These are phyloP conservation scores for Boletus sp. DNA, from an alignment of 768 basidiomycete genomes.

Conservation along the genomic window DNA sequence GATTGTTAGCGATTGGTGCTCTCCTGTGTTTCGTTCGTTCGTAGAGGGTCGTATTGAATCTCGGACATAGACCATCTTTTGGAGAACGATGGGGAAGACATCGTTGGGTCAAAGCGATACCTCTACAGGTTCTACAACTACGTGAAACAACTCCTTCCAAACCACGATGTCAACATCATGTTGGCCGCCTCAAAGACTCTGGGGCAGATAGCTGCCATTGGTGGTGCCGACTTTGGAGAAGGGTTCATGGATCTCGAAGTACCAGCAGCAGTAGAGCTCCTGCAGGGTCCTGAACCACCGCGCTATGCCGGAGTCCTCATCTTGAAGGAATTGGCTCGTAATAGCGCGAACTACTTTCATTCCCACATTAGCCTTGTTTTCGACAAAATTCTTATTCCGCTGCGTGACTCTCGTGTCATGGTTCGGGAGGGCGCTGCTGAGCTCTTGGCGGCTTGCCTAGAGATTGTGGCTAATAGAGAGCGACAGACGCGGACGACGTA, in stretches of 20 bases:
- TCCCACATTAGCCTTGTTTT: slow-evolving; percentile 85
- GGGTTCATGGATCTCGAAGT: slow-evolving; percentile 89
- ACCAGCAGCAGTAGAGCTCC: slow-evolving; percentile 73
- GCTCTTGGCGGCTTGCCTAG: slow-evolving; percentile 87
- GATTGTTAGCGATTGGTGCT: slow-evolving; percentile 83
- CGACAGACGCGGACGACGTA: slow-evolving; percentile 62
- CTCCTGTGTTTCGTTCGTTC: not conserved
- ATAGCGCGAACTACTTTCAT: slow-evolving; percentile 85
- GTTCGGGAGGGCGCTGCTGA: slow-evolving; percentile 93
- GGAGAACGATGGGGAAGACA: slow-evolving; percentile 74
- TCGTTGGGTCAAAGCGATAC: slow-evolving; percentile 74
- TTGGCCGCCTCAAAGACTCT: slow-evolving; percentile 89
- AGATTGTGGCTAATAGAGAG: slow-evolving; percentile 77
- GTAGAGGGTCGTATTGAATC: slow-evolving; percentile 7
- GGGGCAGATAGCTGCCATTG: slow-evolving; percentile 81
- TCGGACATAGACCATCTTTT: slow-evolving; percentile 60
- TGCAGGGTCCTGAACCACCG: slow-evolving; percentile 74
- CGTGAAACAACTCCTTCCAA: slow-evolving; percentile 88
- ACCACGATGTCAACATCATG: slow-evolving; percentile 92
- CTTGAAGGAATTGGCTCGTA: slow-evolving; percentile 87
- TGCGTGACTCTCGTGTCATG: slow-evolving; percentile 85
- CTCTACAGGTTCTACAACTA: slow-evolving; percentile 90
- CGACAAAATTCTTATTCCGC: slow-evolving; percentile 87
- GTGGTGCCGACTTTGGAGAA: slow-evolving; percentile 81
- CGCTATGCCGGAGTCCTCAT: slow-evolving; percentile 94